A percentile compares a stretch with the other conserved stretches of the same genome.
phyloP scores from a whole-genome alignment of 2,329 filamentous ascomycete species.

The Fusarium poae region DNA sequence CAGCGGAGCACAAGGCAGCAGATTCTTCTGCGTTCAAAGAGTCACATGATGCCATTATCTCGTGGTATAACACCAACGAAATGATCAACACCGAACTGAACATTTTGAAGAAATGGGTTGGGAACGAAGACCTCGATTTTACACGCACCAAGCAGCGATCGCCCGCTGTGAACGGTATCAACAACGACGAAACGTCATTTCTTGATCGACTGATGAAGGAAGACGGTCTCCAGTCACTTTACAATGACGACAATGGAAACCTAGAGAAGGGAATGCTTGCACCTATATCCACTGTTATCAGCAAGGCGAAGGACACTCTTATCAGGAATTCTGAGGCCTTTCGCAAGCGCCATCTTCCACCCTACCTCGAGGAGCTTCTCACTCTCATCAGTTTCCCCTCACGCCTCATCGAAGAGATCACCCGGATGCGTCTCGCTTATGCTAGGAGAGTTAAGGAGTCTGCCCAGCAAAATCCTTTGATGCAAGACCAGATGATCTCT shows the following conservation, averaged over 20 bases:
- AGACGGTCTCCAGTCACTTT: slow-evolving; percentile 91
- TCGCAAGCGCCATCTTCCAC: slow-evolving; percentile 88
- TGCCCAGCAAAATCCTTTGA: slow-evolving; percentile 89
- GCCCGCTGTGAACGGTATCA: slow-evolving; percentile 74
- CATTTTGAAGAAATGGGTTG: slow-evolving; percentile 95
- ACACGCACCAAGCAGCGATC: slow-evolving; percentile 78
- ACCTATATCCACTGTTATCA: slow-evolving; percentile 86
- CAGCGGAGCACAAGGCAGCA: slow-evolving; percentile 79
- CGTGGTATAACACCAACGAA: slow-evolving; percentile 97
- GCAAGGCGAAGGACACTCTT: slow-evolving; percentile 91
- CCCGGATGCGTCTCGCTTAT: slow-evolving; percentile 89
- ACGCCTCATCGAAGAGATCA: slow-evolving; percentile 95
- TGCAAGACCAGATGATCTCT: slow-evolving; percentile 97
- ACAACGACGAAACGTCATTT: slow-evolving; percentile 89
- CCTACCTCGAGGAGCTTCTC: slow-evolving; percentile 95
- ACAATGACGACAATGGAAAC: slow-evolving; percentile 72
- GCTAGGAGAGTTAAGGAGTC: slow-evolving; percentile 96
- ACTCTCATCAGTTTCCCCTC: slow-evolving; percentile 98
- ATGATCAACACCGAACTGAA: slow-evolving; percentile 95
- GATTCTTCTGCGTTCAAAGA: slow-evolving; percentile 82
- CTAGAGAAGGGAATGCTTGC: slow-evolving; percentile 81
- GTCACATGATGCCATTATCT: slow-evolving; percentile 88
- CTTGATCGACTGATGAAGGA: slow-evolving; percentile 95
- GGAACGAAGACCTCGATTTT: slow-evolving; percentile 95
- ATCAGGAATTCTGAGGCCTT: slow-evolving; percentile 89